Conservation (phyloP, 2,329 filamentous ascomycete genomes). For the Zymoseptoria brevis region DNA sequence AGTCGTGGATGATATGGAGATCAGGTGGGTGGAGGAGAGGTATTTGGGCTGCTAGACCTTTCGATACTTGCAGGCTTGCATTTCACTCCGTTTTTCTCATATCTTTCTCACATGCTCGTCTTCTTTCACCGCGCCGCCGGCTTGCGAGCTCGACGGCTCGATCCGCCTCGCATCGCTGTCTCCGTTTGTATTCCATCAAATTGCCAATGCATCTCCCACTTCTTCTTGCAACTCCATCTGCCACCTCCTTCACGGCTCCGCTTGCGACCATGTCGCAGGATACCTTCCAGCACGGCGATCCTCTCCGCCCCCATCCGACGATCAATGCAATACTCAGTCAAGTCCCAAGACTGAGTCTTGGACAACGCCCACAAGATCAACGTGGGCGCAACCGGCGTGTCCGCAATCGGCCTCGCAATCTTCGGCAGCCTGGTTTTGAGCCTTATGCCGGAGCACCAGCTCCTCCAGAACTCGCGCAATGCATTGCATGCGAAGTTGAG, state of each 20-base stretch:
- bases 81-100: not conserved
- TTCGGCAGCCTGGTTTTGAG: not conserved
- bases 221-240: not conserved
- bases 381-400: not conserved
- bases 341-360: not conserved
- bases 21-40: conserved; percentile 79
- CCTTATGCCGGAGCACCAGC: no score
- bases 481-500: conserved; percentile 1
- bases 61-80: not conserved
- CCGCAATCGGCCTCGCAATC: not conserved
- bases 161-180: no score
- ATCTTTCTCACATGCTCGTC: not conserved
- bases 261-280: not conserved
- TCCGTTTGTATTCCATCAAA: no score
- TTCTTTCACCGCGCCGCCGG: not conserved
- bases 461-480: not conserved
- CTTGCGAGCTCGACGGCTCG: no score
- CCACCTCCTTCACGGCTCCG: not conserved
- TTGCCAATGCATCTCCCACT: not conserved
- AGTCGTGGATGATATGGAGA: conserved; percentile 72
- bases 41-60: conserved; percentile 71
- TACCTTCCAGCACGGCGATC: not conserved
- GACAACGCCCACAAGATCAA: no score
- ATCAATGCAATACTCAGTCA: not conserved
- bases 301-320: not conserved